Percentiles rank a stretch among this genome's conserved stretches.
Conservation (phyloP, 495 filamentous ascomycete species). For the Penicillium parvum region DNA sequence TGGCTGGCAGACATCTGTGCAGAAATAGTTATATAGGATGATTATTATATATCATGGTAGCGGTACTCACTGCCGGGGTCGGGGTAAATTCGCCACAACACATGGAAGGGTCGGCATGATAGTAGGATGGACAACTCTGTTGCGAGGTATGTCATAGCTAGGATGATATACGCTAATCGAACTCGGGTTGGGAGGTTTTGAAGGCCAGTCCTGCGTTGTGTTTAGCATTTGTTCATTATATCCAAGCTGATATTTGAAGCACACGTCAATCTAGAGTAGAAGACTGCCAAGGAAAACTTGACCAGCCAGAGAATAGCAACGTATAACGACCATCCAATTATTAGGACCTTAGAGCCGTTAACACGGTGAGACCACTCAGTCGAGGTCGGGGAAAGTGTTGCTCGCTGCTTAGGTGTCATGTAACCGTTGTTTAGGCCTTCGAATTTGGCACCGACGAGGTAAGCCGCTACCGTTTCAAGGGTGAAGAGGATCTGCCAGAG, state of each 20-base stretch:
- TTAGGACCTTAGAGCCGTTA: conserved; percentile 47
- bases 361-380: conserved; percentile 41
- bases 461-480: conserved; percentile 32
- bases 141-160: conserved; percentile 42
- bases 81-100: conserved; percentile 50
- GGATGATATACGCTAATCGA: conserved; percentile 40
- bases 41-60: neutral
- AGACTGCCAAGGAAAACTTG: conserved; percentile 47
- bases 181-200: conserved; percentile 38
- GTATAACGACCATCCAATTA: conserved; percentile 51
- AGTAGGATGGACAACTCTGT: conserved; percentile 43
- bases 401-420: conserved; percentile 44
- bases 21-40: conserved; percentile 8
- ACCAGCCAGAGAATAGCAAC: conserved; percentile 47
- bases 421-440: conserved; percentile 46
- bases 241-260: conserved; percentile 2
- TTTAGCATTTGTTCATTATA: conserved; percentile 2
- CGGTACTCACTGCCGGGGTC: conserved; percentile 44
- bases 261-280: conserved; percentile 52
- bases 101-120: conserved; percentile 44
- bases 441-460: conserved; percentile 35
- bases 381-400: conserved; percentile 32
- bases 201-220: conserved; percentile 33
- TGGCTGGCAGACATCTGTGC: conserved; percentile 33
- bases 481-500: conserved; percentile 23